Conservation (phyloP, 1,139 yeast species). For the Taiozyma sp. region DNA sequence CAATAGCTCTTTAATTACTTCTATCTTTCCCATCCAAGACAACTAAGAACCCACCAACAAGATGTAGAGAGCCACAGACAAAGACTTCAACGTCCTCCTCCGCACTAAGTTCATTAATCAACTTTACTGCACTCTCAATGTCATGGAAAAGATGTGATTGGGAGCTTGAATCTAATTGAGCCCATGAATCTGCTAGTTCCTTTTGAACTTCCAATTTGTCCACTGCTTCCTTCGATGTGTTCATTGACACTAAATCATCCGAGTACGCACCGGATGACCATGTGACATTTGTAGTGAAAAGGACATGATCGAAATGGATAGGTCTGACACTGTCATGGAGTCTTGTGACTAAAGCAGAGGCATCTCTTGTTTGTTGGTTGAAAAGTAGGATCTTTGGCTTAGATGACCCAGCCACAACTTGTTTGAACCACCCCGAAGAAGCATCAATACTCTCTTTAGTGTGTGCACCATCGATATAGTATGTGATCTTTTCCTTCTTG, state of each 20-base stretch:
- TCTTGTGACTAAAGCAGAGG: slow-evolving; percentile 53
- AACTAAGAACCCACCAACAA: slow-evolving; percentile 90
- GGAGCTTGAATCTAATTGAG: slow-evolving; percentile 40
- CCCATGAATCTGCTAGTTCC: slow-evolving; percentile 68
- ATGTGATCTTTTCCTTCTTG: slow-evolving; percentile 45
- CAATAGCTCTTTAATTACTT: too few relatives aligned
- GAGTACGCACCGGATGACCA: slow-evolving; percentile 82
- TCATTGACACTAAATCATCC: slow-evolving; percentile 80
- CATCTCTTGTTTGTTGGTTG: slow-evolving; percentile 94
- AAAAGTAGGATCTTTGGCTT: slow-evolving; percentile 53
- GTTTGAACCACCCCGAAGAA: slow-evolving; percentile 74
- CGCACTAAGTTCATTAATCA: slow-evolving; percentile 35
- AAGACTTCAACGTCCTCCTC: slow-evolving; percentile 57
- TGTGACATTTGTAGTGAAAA: slow-evolving; percentile 89
- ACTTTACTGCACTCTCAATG: slow-evolving; percentile 70
- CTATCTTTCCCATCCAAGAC: slow-evolving; percentile 51
- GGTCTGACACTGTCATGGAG: slow-evolving; percentile 41
- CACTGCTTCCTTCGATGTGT: slow-evolving; percentile 72
- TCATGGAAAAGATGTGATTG: slow-evolving; percentile 59
- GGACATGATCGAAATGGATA: slow-evolving; percentile 61
- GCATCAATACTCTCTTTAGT: slow-evolving; percentile 82
- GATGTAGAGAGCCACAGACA: slow-evolving; percentile 90
- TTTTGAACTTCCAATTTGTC: slow-evolving; percentile 82
- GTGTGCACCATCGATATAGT: slow-evolving; percentile 96
- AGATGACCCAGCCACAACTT: slow-evolving; percentile 9